phyloP scores from a whole-genome alignment of 495 filamentous ascomycete genomes.

The Aspergillus baeticus region DNA sequence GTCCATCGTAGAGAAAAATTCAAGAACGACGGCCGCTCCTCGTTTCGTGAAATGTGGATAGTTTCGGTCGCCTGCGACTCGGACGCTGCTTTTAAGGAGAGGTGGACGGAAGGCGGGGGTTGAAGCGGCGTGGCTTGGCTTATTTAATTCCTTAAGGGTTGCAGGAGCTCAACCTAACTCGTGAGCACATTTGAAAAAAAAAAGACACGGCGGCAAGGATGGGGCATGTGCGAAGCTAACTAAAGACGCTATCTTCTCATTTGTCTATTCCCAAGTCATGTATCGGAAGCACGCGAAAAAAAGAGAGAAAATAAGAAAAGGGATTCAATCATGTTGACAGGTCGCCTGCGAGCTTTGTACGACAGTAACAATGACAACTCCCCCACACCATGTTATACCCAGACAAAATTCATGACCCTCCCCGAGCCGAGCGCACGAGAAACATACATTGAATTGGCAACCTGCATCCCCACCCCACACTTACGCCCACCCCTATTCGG shows the following conservation, averaged over 20 bases:
- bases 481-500: neutral
- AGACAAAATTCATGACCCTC: neutral
- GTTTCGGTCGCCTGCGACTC: constrained; percentile 1
- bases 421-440: neutral
- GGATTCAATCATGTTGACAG: constrained; percentile 10
- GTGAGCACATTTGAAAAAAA: neutral
- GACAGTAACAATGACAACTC: neutral
- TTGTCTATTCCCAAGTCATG: constrained; percentile 3
- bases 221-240: neutral
- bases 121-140: constrained; percentile 20
- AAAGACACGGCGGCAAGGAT: neutral
- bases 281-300: neutral
- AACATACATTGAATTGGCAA: neutral
- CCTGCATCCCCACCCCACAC: neutral
- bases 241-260: neutral
- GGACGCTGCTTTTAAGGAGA: constrained; percentile 25
- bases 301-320: neutral
- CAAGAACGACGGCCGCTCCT: neutral
- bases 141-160: neutral
- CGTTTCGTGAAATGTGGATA: neutral
- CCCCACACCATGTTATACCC: neutral
- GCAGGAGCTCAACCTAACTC: neutral
- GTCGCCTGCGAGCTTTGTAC: constrained; percentile 5
- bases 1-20: constrained; percentile 6
- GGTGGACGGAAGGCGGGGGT: constrained; percentile 17